A percentile compares a stretch with the other conserved stretches of the same genome.
phyloP scores from a whole-genome alignment of 495 filamentous ascomycete species.

The Penicillium egyptiacum region DNA sequence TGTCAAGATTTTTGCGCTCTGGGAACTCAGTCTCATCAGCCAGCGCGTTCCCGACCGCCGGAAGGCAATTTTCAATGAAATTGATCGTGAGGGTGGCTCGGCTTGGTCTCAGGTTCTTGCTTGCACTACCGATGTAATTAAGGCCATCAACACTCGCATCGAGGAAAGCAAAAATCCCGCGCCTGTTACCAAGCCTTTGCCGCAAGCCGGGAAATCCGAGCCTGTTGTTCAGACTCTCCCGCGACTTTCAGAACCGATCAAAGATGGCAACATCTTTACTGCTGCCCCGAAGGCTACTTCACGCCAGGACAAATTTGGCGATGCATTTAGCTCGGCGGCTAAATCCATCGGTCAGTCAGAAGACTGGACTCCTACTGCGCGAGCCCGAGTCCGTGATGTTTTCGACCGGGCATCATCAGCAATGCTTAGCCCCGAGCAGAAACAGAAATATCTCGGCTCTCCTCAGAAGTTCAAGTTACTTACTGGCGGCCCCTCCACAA shows the following conservation, averaged over 20 bases:
- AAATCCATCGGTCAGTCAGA: constrained; percentile 60
- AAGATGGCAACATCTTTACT: constrained; percentile 59
- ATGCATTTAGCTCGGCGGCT: constrained; percentile 53
- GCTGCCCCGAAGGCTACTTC: constrained; percentile 46
- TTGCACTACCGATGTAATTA: constrained; percentile 65
- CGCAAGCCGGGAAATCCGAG: constrained; percentile 30
- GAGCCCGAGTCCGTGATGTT: constrained; percentile 43
- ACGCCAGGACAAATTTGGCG: constrained; percentile 50
- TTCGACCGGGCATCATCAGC: constrained; percentile 45
- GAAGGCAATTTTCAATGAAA: constrained; percentile 81
- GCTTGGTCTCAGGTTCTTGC: constrained; percentile 78
- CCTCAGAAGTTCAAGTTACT: constrained; percentile 43
- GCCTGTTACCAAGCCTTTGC: constrained; percentile 27
- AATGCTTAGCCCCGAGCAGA: constrained; percentile 45
- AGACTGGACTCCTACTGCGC: constrained; percentile 47
- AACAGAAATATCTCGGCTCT: constrained; percentile 39
- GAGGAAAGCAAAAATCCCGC: constrained; percentile 55
- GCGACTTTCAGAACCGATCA: constrained; percentile 52
- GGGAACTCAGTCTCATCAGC: constrained; percentile 82
- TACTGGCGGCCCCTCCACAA: constrained; percentile 31
- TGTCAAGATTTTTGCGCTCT: constrained; percentile 76
- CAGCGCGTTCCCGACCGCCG: constrained; percentile 69
- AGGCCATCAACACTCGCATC: constrained; percentile 64
- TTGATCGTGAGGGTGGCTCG: constrained; percentile 75
- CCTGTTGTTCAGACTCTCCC: constrained; percentile 49